Percentiles rank a stretch among this genome's conserved stretches.
phyloP scores from a whole-genome alignment of 2,329 filamentous ascomycete genomes.

The Hymenoscyphus infarciens region DNA sequence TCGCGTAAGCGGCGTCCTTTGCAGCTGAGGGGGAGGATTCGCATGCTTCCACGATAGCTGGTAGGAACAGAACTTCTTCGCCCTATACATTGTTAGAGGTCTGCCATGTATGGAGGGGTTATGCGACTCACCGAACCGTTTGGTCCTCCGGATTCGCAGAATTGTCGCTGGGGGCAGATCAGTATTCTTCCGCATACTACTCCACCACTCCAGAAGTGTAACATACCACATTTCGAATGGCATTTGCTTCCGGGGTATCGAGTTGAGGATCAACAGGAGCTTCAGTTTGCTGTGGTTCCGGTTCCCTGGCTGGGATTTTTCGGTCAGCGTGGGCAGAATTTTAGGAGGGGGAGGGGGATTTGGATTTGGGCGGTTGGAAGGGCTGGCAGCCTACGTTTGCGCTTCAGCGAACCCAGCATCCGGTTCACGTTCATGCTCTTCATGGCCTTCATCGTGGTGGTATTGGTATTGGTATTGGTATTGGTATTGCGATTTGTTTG shows the following conservation, averaged over 20 bases:
- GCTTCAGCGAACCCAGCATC: slow-evolving; percentile 34
- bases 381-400: slow-evolving; percentile 24
- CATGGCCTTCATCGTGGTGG: slow-evolving; percentile 34
- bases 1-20: slow-evolving; percentile 71
- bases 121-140: slow-evolving; percentile 48
- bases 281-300: not conserved
- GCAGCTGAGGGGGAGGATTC: slow-evolving; percentile 88
- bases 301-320: not conserved
- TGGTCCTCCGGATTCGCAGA: slow-evolving; percentile 71
- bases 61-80: slow-evolving; percentile 89
- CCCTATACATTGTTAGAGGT: slow-evolving; percentile 46
- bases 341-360: not conserved
- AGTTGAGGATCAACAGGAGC: slow-evolving; percentile 32
- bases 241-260: slow-evolving; percentile 66
- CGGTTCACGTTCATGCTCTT: slow-evolving; percentile 36
- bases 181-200: slow-evolving; percentile 4
- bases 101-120: not conserved
- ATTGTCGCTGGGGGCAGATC: slow-evolving; percentile 57
- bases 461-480: not conserved
- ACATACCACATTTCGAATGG: slow-evolving; percentile 63
- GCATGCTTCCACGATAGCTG: slow-evolving; percentile 88
- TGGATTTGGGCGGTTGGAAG: slow-evolving; percentile 2
- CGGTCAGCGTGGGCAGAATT: not conserved
- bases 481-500: not conserved
- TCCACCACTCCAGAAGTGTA: slow-evolving; percentile 7